Base-by-base conservation (phyloP, 225 moss, liverwort and hornwort genomes). In the Lunularia cruciata region DNA sequence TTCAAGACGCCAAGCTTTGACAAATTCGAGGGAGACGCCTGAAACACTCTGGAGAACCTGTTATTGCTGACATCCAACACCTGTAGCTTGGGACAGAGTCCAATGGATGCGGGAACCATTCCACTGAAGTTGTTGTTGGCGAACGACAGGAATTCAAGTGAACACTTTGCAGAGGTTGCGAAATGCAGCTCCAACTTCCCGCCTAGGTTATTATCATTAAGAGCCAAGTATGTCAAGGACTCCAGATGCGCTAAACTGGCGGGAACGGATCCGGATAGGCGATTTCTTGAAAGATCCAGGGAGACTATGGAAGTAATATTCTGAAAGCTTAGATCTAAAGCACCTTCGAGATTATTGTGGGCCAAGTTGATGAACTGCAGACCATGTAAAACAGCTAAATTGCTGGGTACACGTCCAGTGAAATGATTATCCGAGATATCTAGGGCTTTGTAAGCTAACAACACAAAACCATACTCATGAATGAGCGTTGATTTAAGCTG, bases 171-270 rank as follows among this genome's bases (percentile, higher is more conserved):
- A 18, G n/a, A n/a, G n/a, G n/a, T n/a, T n/a, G n/a, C n/a, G n/a
- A n/a, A n/a, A n/a, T n/a, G n/a, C n/a, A n/a, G n/a, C n/a, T n/a
- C n/a, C n/a, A n/a, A n/a, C n/a, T n/a, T n/a, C n/a, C n/a, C n/a
- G n/a, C n/a, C n/a, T n/a, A 60, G 59, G 13, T 71, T 70, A 80
- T 87, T 87, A 77, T 83, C 76, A 71, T 72, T 69, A 37, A 88
- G 48, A 37, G 75, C 72, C 45, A 83, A 4, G 39, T 30, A 67
- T 18, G 36, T 20, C 42, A 70, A 31, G 13, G 42, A 30, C 19
- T 1, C 3, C 42, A 46, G 19, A 18, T 20, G 12, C 0, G 40
- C 15, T 11, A 67, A 5, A 16, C 20, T 16, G 9, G 55, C 18
- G 19, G 71, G 71, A 9, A 71, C 23, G 6, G 3, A 19, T 23